Evolutionary conservation across 176 grass and related monocot species (phyloP).

Genomic region (Saccharum officinarum): DNA sequence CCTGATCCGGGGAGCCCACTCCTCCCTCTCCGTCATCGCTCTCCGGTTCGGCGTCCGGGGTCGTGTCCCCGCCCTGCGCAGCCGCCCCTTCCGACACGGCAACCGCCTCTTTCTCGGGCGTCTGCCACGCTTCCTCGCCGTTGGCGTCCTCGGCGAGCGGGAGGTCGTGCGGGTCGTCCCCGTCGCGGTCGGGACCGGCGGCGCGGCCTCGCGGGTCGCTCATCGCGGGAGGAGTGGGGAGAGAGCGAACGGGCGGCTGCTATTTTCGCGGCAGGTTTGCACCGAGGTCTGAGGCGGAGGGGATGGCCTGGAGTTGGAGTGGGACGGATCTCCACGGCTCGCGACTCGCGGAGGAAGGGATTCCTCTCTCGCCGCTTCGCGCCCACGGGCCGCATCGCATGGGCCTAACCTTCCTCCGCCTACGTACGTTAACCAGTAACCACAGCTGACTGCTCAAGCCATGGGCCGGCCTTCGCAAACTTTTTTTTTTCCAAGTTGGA

Average conservation of each 20-base stretch:
- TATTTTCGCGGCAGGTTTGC: constrained; percentile 60
- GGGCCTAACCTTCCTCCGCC: not conserved
- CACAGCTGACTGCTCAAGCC: not conserved
- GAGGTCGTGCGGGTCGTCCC: constrained; percentile 32
- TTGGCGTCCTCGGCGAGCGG: constrained; percentile 31
- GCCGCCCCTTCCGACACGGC: constrained; percentile 25
- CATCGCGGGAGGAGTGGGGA: constrained; percentile 37
- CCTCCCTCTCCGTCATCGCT: constrained; percentile 45
- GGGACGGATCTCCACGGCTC: constrained; percentile 65
- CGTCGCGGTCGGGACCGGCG: constrained; percentile 33
- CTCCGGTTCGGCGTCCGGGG: constrained; percentile 18
- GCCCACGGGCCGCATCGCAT: not conserved
- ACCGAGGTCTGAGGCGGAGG: constrained; percentile 33
- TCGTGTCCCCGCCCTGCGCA: not conserved
- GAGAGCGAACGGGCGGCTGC: constrained; percentile 43
- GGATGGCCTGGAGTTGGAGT: constrained; percentile 12
- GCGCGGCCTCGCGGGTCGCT: constrained; percentile 46
- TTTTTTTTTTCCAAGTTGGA: too few relatives aligned
- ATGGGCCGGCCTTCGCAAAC: not conserved
- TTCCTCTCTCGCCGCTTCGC: constrained; percentile 8
- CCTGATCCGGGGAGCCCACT: constrained; percentile 42
- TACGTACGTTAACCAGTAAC: too few relatives aligned
- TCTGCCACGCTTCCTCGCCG: constrained; percentile 24
- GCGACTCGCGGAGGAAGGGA: constrained; percentile 30
- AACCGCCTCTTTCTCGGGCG: constrained; percentile 29